These are phyloP conservation scores for Penicillium sp. DNA, from an alignment of 2,329 filamentous ascomycete genomes.

Conservation along the genomic window DNA sequence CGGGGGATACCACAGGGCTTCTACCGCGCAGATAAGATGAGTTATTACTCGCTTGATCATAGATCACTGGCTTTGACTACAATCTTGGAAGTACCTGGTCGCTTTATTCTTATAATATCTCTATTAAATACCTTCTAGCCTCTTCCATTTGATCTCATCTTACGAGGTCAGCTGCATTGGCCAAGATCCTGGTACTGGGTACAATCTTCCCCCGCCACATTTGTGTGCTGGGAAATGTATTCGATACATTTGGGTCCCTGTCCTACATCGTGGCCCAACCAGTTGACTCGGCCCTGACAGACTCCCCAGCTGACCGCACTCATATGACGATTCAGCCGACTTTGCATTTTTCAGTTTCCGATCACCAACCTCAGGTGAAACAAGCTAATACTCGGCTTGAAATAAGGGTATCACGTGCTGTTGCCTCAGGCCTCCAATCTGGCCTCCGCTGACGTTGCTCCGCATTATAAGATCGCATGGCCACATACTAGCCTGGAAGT, in stretches of 20 bases:
- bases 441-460: conserved; percentile 1
- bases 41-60: background rate
- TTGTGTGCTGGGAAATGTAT: conserved; percentile 12
- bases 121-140: background rate
- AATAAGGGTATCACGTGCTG: conserved; percentile 3
- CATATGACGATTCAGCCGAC: background rate
- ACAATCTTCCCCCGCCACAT: conserved; percentile 21
- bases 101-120: background rate
- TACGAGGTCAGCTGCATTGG: conserved; percentile 4
- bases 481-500: background rate
- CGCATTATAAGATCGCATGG: background rate
- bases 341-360: background rate
- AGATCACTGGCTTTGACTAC: background rate
- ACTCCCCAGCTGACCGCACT: background rate
- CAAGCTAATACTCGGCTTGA: background rate
- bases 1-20: conserved; percentile 1
- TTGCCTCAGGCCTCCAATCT: conserved; percentile 4
- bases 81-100: background rate
- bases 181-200: conserved; percentile 17
- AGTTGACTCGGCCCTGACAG: conserved; percentile 14
- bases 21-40: conserved; percentile 3
- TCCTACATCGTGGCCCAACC: conserved; percentile 32
- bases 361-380: conserved; percentile 1
- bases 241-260: conserved; percentile 3
- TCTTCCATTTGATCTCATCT: conserved; percentile 2